Conservation (phyloP, 1,284 basidiomycete species). For the Marasmius oreades region DNA sequence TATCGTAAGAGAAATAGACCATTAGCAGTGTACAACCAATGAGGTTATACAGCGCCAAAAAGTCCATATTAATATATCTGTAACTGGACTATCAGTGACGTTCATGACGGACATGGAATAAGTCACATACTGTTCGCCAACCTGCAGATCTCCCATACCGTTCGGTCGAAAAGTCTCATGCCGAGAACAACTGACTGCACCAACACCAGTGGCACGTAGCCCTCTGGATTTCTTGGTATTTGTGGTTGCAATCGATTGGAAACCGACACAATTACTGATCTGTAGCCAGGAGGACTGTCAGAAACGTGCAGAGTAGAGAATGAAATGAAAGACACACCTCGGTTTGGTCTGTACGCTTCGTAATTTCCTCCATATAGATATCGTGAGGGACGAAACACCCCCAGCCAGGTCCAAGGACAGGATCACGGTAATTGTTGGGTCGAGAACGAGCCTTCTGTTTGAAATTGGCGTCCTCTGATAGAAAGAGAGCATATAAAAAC, state of each 20-base stretch:
- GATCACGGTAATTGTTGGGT: slow-evolving; percentile 19
- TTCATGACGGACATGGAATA: neutral
- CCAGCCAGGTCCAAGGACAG: slow-evolving; percentile 20
- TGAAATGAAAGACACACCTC: slow-evolving; percentile 2
- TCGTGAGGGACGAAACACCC: slow-evolving; percentile 25
- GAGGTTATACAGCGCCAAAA: slow-evolving; percentile 8
- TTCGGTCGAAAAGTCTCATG: slow-evolving; percentile 8
- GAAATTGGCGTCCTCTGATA: slow-evolving; percentile 28
- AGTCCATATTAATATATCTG: slow-evolving; percentile 22
- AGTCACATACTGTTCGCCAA: slow-evolving; percentile 13
- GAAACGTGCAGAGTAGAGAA: neutral
- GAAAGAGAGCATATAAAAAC: slow-evolving; percentile 20
- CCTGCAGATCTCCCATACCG: slow-evolving; percentile 13
- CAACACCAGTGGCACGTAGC: slow-evolving; percentile 12
- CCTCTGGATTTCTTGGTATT: slow-evolving; percentile 10
- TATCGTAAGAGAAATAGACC: slow-evolving; percentile 15
- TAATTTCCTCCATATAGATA: slow-evolving; percentile 18
- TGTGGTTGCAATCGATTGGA: slow-evolving; percentile 1
- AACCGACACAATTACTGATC: slow-evolving; percentile 12
- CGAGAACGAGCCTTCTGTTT: slow-evolving; percentile 22
- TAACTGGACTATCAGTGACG: neutral
- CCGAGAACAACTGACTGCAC: slow-evolving; percentile 9
- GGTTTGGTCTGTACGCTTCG: slow-evolving; percentile 1
- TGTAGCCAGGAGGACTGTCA: neutral
- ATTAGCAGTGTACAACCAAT: neutral